These are phyloP conservation scores for Talaromyces marneffei DNA, from an alignment of 2,329 filamentous ascomycete genomes.

Conservation along the genomic window DNA sequence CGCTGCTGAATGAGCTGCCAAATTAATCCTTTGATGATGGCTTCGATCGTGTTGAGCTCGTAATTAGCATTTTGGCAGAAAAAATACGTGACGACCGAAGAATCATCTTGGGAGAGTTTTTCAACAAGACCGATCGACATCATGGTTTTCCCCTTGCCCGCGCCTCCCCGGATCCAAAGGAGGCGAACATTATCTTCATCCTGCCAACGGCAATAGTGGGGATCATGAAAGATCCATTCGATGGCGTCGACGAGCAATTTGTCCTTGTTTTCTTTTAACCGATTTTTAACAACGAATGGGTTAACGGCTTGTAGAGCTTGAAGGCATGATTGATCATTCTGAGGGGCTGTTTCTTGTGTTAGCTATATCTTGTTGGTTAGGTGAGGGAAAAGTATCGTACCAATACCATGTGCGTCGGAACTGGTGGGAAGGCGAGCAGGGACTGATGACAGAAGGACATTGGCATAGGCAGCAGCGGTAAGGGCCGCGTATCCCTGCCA, in stretches of 20 bases:
- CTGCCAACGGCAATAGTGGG: neutral
- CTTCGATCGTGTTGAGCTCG: slow-evolving; percentile 33
- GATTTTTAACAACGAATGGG: neutral
- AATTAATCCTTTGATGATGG: slow-evolving; percentile 42
- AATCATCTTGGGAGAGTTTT: slow-evolving; percentile 27
- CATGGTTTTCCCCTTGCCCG: slow-evolving; percentile 37
- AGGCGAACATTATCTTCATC: slow-evolving; percentile 14
- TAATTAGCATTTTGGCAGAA: slow-evolving; percentile 40
- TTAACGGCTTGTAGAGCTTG: neutral
- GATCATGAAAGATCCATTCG: neutral
- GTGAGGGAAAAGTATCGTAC: too few species aligned
- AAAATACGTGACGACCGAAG: slow-evolving; percentile 23
- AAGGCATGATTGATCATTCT: neutral
- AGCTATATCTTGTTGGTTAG: neutral
- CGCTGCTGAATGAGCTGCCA: slow-evolving; percentile 31
- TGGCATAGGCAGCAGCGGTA: slow-evolving; percentile 24
- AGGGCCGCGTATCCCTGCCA: slow-evolving; percentile 32
- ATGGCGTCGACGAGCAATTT: neutral
- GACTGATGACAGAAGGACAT: neutral
- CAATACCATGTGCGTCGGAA: too few species aligned
- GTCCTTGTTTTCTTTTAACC: neutral
- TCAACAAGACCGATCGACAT: slow-evolving; percentile 27
- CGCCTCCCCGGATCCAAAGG: slow-evolving; percentile 32
- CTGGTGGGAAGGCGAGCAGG: neutral
- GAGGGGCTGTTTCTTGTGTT: neutral